Base-by-base conservation (phyloP, 192 early-diverging fungal species). In the Helicostylum pulchrum region DNA sequence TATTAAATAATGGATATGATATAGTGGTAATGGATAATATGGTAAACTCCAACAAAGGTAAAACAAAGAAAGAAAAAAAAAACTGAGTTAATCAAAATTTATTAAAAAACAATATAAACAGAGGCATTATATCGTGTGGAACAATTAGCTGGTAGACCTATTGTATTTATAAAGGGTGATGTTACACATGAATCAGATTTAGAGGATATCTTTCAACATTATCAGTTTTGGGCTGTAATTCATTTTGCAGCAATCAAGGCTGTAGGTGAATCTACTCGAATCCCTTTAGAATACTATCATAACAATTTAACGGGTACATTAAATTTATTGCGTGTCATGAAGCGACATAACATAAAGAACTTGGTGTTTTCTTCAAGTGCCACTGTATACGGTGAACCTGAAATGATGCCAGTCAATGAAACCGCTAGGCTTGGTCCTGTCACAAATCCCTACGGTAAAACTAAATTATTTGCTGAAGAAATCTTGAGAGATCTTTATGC, bases 351-450 rank as follows among this genome's bases (percentile, higher is more conserved):
- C 47, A 85, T 91, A 56, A 92, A 92, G 71, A 87, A 95, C 73
- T 87, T 98, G 69, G 91, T 98, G 47, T 98, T 98, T 66, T 96
- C 93, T 34, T 94, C 92, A 3, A 95, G 92, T 15, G 94, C 94
- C 6, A 93, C 96, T 12, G 85, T 98, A 14, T 98, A 94, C 78
- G 91, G 92, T 36, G 77, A 85, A 36, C 86, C 92, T 49, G 86
- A 93, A 30, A 66, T 53, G 11, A 82, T 82, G 26, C 91, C 90
- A 19, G 87, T 94, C 54, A 71, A 84, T 45, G 88, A 91, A 46
- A 84, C 86, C 12, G 88, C 88, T 53, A 70, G 70, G 20, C 82
- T 85, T 20, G 74, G 82, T 7, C 92, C 94, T 4, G 87, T 93
- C 31, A 87, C 80, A 65, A 96, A 94, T 75, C 92, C 94, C 17